Conservation (phyloP, 1,139 yeast species). For the Scheffersomyces cryptocercus region DNA sequence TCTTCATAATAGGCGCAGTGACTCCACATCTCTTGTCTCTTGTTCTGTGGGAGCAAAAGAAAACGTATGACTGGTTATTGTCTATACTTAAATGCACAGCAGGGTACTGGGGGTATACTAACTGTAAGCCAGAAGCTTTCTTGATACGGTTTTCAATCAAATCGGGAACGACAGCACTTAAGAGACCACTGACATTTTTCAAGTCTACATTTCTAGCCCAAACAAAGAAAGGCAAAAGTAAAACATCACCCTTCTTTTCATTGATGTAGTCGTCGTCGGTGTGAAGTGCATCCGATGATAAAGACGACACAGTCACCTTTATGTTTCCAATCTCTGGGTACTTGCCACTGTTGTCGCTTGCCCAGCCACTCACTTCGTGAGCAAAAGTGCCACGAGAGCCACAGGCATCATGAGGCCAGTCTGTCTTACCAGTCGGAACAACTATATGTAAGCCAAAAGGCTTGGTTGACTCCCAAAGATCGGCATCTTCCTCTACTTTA, state of each 20-base stretch:
- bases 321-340: slow-evolving; percentile 25
- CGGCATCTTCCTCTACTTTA: slow-evolving; percentile 45
- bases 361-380: slow-evolving; percentile 51
- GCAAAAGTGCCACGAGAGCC: slow-evolving; percentile 56
- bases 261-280: slow-evolving; percentile 41
- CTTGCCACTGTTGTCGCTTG: slow-evolving; percentile 20
- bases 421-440: slow-evolving; percentile 79
- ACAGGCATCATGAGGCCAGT: slow-evolving; percentile 81
- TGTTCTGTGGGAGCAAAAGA: slow-evolving; percentile 85
- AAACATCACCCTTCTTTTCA: slow-evolving; percentile 53
- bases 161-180: slow-evolving; percentile 47
- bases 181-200: slow-evolving; percentile 44
- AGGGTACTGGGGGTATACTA: slow-evolving; percentile 14
- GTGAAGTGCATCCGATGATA: slow-evolving; percentile 39
- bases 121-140: slow-evolving; percentile 9
- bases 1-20: slow-evolving; percentile 90
- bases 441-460: slow-evolving; percentile 71
- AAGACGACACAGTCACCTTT: slow-evolving; percentile 55
- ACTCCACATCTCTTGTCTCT: slow-evolving; percentile 93
- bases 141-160: slow-evolving; percentile 30
- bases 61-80: slow-evolving; percentile 55
- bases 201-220: slow-evolving; percentile 58
- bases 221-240: slow-evolving; percentile 78
- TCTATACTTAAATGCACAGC: slow-evolving; percentile 21
- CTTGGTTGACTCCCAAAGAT: slow-evolving; percentile 71